phyloP scores from a whole-genome alignment of 371 early-diverging fungal species.

The Lichtheimia ramosa region DNA sequence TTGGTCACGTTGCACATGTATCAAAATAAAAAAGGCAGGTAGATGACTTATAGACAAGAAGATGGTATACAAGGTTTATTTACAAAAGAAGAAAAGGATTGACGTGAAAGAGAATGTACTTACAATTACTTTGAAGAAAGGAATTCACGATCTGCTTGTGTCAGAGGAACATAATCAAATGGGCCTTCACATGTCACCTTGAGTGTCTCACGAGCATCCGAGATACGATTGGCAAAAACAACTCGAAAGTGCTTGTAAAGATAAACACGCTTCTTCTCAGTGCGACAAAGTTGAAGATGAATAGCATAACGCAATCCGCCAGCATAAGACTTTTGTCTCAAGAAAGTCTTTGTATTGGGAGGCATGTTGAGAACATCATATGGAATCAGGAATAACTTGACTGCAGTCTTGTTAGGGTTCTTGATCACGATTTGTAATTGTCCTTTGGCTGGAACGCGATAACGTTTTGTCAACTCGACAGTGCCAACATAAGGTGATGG shows the following conservation, averaged over 20 bases:
- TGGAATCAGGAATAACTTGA: conserved; percentile 80
- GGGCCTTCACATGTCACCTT: conserved; percentile 67
- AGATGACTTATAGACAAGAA: too few species aligned
- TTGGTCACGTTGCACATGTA: too few species aligned
- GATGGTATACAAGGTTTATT: too few species aligned
- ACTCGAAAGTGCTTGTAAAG: conserved; percentile 73
- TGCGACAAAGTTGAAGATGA: conserved; percentile 71
- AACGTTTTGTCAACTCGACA: conserved; percentile 44
- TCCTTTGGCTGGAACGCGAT: conserved; percentile 75
- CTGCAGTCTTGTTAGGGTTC: conserved; percentile 77
- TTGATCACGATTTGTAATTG: conserved; percentile 84
- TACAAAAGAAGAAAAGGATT: too few species aligned
- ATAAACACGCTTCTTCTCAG: conserved; percentile 57
- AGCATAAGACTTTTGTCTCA: conserved; percentile 75
- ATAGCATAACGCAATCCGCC: conserved; percentile 67
- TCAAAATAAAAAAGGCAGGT: too few species aligned
- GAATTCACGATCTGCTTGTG: conserved; percentile 11
- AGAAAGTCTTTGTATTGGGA: conserved; percentile 69
- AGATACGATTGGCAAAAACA: conserved; percentile 71
- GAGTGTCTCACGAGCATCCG: conserved; percentile 63
- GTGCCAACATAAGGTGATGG: conserved; percentile 58
- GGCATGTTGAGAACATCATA: conserved; percentile 86
- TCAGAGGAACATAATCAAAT: conserved; percentile 35
- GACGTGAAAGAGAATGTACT: too few species aligned
- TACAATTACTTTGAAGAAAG: conserved; percentile 5